These are phyloP conservation scores for Saururus chinensis DNA, from an alignment of 164 flowering plant species.

Conservation along the genomic window DNA sequence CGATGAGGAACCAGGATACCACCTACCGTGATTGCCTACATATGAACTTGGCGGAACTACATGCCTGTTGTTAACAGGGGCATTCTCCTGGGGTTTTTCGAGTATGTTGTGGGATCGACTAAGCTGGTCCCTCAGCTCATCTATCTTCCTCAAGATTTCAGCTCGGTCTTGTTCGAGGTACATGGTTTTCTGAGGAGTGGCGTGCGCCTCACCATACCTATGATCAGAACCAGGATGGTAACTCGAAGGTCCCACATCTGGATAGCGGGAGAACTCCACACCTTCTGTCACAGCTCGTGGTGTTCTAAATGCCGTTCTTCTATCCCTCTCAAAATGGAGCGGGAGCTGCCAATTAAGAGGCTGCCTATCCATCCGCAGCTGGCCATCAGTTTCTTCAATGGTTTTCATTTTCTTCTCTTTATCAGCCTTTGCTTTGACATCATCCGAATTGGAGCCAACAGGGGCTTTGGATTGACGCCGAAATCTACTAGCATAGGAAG, in stretches of 20 bases:
- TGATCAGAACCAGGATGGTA: slow-evolving; percentile 15
- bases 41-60: slow-evolving; percentile 27
- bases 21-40: slow-evolving; percentile 16
- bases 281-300: slow-evolving; percentile 13
- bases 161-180: slow-evolving; percentile 50
- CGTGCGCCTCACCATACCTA: slow-evolving; percentile 15
- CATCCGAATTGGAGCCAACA: slow-evolving; percentile 5
- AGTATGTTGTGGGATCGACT: slow-evolving; percentile 37
- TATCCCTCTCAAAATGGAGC: neutral
- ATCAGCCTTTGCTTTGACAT: slow-evolving; percentile 6
- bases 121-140: slow-evolving; percentile 66
- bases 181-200: slow-evolving; percentile 20
- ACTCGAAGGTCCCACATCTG: slow-evolving; percentile 35
- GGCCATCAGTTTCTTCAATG: slow-evolving; percentile 8
- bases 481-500: slow-evolving; percentile 2
- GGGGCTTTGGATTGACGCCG: slow-evolving; percentile 8
- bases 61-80: slow-evolving; percentile 25
- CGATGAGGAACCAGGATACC: slow-evolving; percentile 23
- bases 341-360: neutral
- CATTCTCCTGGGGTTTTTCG: slow-evolving; percentile 35
- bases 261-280: slow-evolving; percentile 19
- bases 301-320: slow-evolving; percentile 8
- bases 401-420: slow-evolving; percentile 13
- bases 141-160: slow-evolving; percentile 59
- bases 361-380: slow-evolving; percentile 9